Base-by-base conservation (phyloP, 768 basidiomycete genomes). In the Podaxis sp. region DNA sequence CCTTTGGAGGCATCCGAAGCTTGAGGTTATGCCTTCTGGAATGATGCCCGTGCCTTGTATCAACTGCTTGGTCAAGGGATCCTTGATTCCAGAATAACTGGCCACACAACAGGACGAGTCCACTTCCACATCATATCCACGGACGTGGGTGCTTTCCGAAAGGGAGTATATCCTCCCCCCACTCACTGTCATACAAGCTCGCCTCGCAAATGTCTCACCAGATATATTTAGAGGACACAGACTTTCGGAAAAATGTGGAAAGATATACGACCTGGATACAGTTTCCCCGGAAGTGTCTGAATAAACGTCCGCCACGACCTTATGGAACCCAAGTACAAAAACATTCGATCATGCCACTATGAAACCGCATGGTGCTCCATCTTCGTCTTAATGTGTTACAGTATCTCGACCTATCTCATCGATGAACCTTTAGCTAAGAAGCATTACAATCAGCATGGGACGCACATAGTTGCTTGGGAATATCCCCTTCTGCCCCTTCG, bases 381-480 rank as follows among this genome's bases (percentile, higher is more conserved):
- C 52, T 26, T 26, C 17, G 33, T 44, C 33, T 33, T 17, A 40
- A 57, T n/a, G 15, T 30, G 40, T 57, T 36, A 63, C 54, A 63
- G 26, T 26, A 52, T 49, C 48, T 63, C 61, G 22, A 63, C 61
- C 61, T 63, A 57, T 63, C 59, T 36, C 17, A 57, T 57, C 44
- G 53, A 57, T 57, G 17, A 24, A 46, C 28, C 40, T 44, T 55
- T 40, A 51, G 55, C 24, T 51, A 38, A 52, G 55, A 56, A 63
- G 55, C 28, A 42, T 44, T 22, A 13, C 52, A 26, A 24, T 42
- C 42, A 63, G 63, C 58, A 54, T 26, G 52, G 22, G 56, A 81
- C 91, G 74, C 75, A 93, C 92, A 80, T 93, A 93, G 76, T 92
- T 93, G 74, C 89, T 92, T 28, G 92, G 92, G 77, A 94, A 94